Evolutionary conservation across 495 filamentous ascomycete genomes (phyloP), one percentile per base, ranked within the genome.

Genomic region (Xylona heveae): DNA sequence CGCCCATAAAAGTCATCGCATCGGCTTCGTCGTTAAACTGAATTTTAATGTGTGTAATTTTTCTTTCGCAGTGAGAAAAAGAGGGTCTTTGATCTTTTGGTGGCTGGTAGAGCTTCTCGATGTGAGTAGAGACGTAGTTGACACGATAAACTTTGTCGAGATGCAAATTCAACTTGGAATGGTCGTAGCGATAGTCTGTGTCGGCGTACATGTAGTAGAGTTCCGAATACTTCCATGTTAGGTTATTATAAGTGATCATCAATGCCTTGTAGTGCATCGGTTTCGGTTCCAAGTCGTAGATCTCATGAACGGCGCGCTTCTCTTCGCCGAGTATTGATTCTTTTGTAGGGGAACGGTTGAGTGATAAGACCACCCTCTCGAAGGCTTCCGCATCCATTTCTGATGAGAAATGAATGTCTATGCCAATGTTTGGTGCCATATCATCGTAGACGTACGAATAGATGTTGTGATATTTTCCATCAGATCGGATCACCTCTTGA

Each of bases 11-110:
- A 6, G 30, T 38, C 7, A 42, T 44, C 3, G 44, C 30, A 6
- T 33, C 25, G 5, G 23, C 18, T 12, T 53, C 48, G 6, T 42
- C 36, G 25, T 46, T 39, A 28, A 58, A 56, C 2, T 44, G 38
- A 7, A 52, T 33, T 5, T 25, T 31, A 17, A 43, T 35, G n/a
- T 42, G 31, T 0, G 35, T 36, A 3, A 39, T 34, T 18, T 42
- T 44, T 24, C 53, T 55, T 18, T 58, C 48, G 38, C 50, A 52
- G 25, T 54, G 51, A 6, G 53, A 55, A 34, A 55, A 56, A 4
- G 20, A 38, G 0, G 52, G 51, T 3, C 40, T 42, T 8, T 26
- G 22, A 15, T 46, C 48, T 21, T 45, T 39, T 13, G 26, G 16
- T 2, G 41, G 34, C 4, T 30, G 41, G 26, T 49, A 58, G 9